A percentile compares a stretch with the other conserved stretches of the same genome.
Conservation (phyloP, 1,139 yeast species). For the Blastobotrys arbuscula region DNA sequence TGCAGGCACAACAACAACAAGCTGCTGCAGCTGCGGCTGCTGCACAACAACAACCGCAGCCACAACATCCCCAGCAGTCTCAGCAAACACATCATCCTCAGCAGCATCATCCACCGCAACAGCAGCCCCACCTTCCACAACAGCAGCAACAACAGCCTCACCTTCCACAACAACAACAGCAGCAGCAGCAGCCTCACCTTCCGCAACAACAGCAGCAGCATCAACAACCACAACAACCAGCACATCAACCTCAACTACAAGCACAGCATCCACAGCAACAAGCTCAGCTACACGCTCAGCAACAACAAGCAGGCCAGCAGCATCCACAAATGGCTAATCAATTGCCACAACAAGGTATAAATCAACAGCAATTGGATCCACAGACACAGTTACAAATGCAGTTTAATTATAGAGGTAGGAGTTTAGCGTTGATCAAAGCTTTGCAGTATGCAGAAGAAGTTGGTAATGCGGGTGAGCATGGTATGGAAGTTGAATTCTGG, state of each 20-base stretch:
- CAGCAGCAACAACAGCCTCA: slow-evolving; percentile 8
- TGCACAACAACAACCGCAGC: neutral
- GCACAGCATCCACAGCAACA: slow-evolving; percentile 1
- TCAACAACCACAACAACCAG: slow-evolving; percentile 1
- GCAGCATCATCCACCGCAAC: slow-evolving; percentile 9
- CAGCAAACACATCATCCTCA: slow-evolving; percentile 5
- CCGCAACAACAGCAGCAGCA: slow-evolving; percentile 7
- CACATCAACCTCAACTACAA: neutral
- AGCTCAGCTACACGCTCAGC: neutral
- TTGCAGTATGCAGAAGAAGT: slow-evolving; percentile 38
- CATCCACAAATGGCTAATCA: too few species aligned
- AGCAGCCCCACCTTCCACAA: slow-evolving; percentile 5
- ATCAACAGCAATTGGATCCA: neutral
- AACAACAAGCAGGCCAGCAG: neutral
- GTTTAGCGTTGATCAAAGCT: slow-evolving; percentile 33
- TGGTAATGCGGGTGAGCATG: slow-evolving; percentile 35
- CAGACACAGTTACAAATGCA: neutral
- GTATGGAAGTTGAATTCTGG: slow-evolving; percentile 44
- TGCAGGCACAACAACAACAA: neutral
- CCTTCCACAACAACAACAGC: slow-evolving; percentile 7
- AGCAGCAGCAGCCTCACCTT: slow-evolving; percentile 2
- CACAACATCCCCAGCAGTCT: neutral
- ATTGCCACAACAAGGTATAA: neutral
- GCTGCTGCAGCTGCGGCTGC: too few species aligned
- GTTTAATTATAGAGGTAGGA: slow-evolving; percentile 10